phyloP scores from a whole-genome alignment of 192 early-diverging fungal species.

The Cetraspora pellucida region DNA sequence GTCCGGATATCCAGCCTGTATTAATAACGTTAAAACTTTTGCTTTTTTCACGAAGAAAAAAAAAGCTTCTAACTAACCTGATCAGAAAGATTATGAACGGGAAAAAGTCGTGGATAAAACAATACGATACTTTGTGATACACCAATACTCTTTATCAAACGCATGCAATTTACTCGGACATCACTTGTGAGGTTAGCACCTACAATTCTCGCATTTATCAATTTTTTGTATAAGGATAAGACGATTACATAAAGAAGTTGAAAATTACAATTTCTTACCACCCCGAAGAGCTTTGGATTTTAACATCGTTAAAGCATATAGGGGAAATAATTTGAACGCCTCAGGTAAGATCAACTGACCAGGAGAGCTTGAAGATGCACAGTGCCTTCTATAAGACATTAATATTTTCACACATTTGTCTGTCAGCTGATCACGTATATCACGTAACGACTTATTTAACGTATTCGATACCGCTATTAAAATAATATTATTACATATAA shows the following conservation, averaged over 20 bases:
- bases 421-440: slow-evolving; percentile 79
- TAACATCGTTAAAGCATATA: slow-evolving; percentile 81
- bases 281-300: slow-evolving; percentile 83
- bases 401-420: slow-evolving; percentile 89
- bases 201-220: neutral
- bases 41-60: neutral
- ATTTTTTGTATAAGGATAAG: neutral
- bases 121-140: slow-evolving; percentile 75
- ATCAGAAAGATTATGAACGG: slow-evolving; percentile 63
- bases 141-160: slow-evolving; percentile 73
- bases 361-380: slow-evolving; percentile 82
- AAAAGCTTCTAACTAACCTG: slow-evolving; percentile 41
- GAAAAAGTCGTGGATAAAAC: slow-evolving; percentile 83
- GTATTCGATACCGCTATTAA: slow-evolving; percentile 73
- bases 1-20: slow-evolving; percentile 38
- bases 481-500: neutral
- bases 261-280: slow-evolving; percentile 45
- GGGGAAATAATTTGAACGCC: slow-evolving; percentile 89
- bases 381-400: slow-evolving; percentile 88
- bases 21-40: neutral
- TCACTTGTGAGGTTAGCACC: slow-evolving; percentile 71
- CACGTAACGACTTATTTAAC: slow-evolving; percentile 66
- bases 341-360: slow-evolving; percentile 97
- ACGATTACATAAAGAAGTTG: neutral
- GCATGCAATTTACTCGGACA: slow-evolving; percentile 78